Conservation (phyloP, 495 filamentous ascomycete genomes). For the Wilcoxina mikolae region DNA sequence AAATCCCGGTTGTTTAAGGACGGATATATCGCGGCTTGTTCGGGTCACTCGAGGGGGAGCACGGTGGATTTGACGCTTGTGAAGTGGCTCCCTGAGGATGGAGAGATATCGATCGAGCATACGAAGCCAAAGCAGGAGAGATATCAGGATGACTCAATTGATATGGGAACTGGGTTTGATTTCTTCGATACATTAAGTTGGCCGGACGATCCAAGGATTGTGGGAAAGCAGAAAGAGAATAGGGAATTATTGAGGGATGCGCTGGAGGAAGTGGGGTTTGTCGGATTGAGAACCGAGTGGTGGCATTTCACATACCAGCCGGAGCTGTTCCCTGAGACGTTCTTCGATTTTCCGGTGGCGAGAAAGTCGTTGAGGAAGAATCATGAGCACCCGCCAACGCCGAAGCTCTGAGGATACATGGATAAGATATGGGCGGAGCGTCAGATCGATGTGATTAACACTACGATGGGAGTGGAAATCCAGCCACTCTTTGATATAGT, state of each 20-base stretch:
- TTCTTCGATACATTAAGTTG: neutral
- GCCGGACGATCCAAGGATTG: neutral
- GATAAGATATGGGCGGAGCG: too few relatives aligned
- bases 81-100: neutral
- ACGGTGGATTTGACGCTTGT: neutral
- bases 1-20: neutral
- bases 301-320: slow-evolving; percentile 15
- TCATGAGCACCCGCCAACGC: too few relatives aligned
- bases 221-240: neutral
- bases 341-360: neutral
- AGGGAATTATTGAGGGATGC: slow-evolving; percentile 9
- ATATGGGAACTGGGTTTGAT: neutral
- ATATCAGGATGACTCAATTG: neutral
- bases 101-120: neutral
- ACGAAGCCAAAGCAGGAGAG: neutral
- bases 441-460: too few relatives aligned
- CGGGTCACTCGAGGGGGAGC: neutral
- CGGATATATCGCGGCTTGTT: neutral
- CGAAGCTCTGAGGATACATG: too few relatives aligned
- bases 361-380: too few relatives aligned
- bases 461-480: too few relatives aligned
- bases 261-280: slow-evolving; percentile 11
- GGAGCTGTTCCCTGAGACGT: slow-evolving; percentile 1
- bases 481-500: too few relatives aligned
- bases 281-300: slow-evolving; percentile 13